Evolutionary conservation across 306 rosid genomes (phyloP).

Genomic region (Neltuma alba): DNA sequence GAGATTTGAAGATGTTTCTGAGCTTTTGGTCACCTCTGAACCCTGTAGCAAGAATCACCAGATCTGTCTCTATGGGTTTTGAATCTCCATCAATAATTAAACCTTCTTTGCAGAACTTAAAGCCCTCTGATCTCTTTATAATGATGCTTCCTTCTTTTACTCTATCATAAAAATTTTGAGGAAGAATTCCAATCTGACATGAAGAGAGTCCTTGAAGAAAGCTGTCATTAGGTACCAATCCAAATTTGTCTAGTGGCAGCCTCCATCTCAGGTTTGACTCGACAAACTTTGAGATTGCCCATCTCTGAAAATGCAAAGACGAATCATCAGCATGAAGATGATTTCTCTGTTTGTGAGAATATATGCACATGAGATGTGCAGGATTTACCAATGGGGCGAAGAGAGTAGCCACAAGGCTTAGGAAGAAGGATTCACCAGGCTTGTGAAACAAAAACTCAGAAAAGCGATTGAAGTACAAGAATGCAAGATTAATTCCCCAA

Average conservation of each 20-base stretch:
- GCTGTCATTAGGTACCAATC: conserved; percentile 45
- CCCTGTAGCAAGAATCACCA: conserved; percentile 64
- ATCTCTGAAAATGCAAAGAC: conserved; percentile 43
- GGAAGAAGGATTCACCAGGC: conserved; percentile 51
- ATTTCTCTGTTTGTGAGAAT: neutral
- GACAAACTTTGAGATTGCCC: conserved; percentile 46
- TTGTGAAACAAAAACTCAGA: conserved; percentile 56
- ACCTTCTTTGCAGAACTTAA: conserved; percentile 53
- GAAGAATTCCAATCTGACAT: conserved; percentile 36
- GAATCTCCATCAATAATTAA: conserved; percentile 46
- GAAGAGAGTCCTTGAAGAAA: conserved; percentile 46
- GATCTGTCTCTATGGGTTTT: conserved; percentile 41
- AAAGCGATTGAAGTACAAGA: conserved; percentile 50
- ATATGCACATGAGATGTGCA: neutral
- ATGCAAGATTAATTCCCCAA: conserved; percentile 46
- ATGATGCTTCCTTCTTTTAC: conserved; percentile 53
- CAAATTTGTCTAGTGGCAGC: conserved; percentile 53
- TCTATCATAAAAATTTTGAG: conserved; percentile 46
- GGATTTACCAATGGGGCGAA: conserved; percentile 60
- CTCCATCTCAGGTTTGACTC: conserved; percentile 48
- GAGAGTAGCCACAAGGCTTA: conserved; percentile 44
- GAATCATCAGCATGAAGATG: neutral
- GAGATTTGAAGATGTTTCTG: conserved; percentile 48
- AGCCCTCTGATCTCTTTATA: conserved; percentile 44
- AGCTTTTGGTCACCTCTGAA: conserved; percentile 56